Base-by-base conservation (phyloP, 129 eudicot species). In the Helianthus annuus region DNA sequence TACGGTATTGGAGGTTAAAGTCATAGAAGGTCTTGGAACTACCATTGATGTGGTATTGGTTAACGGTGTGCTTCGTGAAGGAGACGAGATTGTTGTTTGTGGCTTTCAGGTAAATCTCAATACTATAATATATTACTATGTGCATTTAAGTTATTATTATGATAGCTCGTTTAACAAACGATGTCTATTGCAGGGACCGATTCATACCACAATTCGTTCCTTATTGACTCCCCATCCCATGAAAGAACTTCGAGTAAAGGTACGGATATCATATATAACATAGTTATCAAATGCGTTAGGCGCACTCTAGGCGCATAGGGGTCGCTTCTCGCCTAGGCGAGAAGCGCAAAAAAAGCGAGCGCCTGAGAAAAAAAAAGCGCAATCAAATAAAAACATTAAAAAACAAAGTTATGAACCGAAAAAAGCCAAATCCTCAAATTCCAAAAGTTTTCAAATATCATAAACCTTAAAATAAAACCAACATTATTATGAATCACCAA, bases 1-100 rank as follows among this genome's bases (percentile, higher is more conserved):
- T 78, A 94, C 97, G 12, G 98, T 94, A 14, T 82, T 94, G 89
- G 98, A 94, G 88, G 98, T 94, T 74, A 94, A 94, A 86, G 98
- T 90, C 72, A 68, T 94, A 69, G 98, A 90, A 88, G 98, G 98
- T 7, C 98, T 85, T 81, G 98, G 98, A 48, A 90, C 98, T 64
- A 94, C 98, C 24, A 86, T 94, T 8, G 98, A 94, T 76, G 98
- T 94, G 64, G 93, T 94, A 39, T 83, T 94, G 68, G 98, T 94
- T 13, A 94, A 94, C 70, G 98, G 98, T 10, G 95, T 90, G 68
- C 97, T 90, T 79, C 98, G 86, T 71, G 98, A 94, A 88, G 98
- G 98, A 60, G 97, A 94, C 79, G 96, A 90, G 75, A 90, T 94
- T 65, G 96, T 94, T 72, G 96, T 94, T 70, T 90, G 97, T 66